Conservation (phyloP, 2,329 filamentous ascomycete genomes). For the Fusarium cicatricum region DNA sequence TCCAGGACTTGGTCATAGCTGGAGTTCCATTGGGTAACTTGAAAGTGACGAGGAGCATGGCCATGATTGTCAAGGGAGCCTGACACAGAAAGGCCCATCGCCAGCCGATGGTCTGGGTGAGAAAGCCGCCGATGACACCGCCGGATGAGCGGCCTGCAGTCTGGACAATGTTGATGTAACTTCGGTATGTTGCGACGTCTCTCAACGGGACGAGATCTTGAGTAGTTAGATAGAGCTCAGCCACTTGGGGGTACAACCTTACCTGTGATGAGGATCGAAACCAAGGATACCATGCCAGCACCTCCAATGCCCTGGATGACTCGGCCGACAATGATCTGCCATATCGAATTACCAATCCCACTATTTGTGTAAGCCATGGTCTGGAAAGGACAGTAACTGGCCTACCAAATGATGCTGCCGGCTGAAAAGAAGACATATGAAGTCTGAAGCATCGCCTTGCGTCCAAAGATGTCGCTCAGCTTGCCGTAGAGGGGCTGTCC, state of each 20-base stretch:
- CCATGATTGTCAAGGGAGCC: constrained; percentile 2
- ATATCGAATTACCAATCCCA: not conserved
- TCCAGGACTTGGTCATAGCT: not conserved
- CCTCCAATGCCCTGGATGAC: constrained; percentile 9
- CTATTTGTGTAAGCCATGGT: not conserved
- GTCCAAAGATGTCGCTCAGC: constrained; percentile 16
- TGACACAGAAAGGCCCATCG: constrained; percentile 17
- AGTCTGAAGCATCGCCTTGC: constrained; percentile 3
- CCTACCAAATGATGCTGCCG: constrained; percentile 5
- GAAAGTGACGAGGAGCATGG: not conserved
- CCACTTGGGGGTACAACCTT: not conserved
- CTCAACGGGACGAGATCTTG: constrained; percentile 14
- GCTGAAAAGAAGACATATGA: constrained; percentile 8
- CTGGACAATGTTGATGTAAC: constrained; percentile 20
- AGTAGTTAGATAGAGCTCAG: not conserved
- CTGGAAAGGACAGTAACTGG: not conserved
- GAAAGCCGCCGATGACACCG: constrained; percentile 12
- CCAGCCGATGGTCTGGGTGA: constrained; percentile 17
- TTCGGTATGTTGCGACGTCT: constrained; percentile 18
- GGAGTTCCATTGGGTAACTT: not conserved
- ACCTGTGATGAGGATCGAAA: constrained; percentile 9
- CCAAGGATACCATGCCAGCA: constrained; percentile 6
- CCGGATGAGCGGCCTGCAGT: constrained; percentile 12
- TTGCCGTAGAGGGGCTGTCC: constrained; percentile 15
- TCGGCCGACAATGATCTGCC: constrained; percentile 2